phyloP scores from a whole-genome alignment of 176 grass and related monocot genomes.

The Oryza longistaminata region DNA sequence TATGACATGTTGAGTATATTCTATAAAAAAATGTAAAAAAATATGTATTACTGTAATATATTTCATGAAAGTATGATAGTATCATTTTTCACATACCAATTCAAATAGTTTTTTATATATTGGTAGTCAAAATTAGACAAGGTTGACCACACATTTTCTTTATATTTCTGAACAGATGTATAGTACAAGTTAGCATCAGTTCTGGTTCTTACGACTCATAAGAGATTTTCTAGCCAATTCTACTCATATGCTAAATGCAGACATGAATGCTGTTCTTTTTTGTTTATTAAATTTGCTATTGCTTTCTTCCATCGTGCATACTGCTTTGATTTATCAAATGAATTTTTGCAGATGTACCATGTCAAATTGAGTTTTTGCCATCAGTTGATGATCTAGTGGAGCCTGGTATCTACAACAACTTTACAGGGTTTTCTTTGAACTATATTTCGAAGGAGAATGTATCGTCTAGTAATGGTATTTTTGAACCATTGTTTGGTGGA shows the following conservation, averaged over 20 bases:
- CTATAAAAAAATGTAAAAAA: neutral
- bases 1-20: neutral
- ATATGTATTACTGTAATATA: no score
- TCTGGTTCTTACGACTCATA: neutral
- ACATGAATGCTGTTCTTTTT: neutral
- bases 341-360: constrained; percentile 68
- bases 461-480: constrained; percentile 21
- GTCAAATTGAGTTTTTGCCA: constrained; percentile 67
- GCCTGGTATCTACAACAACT: constrained; percentile 58
- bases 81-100: neutral
- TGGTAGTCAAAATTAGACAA: neutral
- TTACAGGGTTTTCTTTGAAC: constrained; percentile 64
- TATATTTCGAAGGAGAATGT: constrained; percentile 57
- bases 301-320: neutral
- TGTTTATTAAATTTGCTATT: neutral
- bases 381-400: constrained; percentile 65
- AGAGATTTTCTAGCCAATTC: neutral
- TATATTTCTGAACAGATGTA: neutral
- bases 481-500: constrained; percentile 64
- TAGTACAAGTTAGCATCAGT: neutral
- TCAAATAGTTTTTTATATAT: neutral
- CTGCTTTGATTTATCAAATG: constrained; percentile 26
- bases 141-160: neutral
- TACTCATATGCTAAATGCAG: constrained; percentile 17
- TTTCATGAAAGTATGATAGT: neutral